These are phyloP conservation scores for Xylaria grammica DNA, from an alignment of 495 filamentous ascomycete species.

Conservation along the genomic window DNA sequence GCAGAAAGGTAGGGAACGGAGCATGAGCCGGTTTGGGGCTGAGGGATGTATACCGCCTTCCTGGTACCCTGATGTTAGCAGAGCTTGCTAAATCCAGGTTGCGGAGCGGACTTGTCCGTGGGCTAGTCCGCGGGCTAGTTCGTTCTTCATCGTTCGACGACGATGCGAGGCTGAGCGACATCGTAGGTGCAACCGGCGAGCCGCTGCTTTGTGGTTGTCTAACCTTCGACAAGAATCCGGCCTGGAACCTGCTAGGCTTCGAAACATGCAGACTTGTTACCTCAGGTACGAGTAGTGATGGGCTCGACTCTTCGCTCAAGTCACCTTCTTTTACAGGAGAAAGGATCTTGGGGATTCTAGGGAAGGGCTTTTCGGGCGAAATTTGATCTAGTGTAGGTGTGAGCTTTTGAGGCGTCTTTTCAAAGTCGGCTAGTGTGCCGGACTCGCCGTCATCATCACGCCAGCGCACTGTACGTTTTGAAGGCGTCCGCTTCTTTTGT, in stretches of 20 bases:
- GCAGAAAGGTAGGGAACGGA: slow-evolving; percentile 20
- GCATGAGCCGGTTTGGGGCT: slow-evolving; percentile 32
- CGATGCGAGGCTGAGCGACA: slow-evolving; percentile 62
- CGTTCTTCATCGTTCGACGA: slow-evolving; percentile 71
- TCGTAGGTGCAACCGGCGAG: slow-evolving; percentile 69
- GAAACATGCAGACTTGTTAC: slow-evolving; percentile 44
- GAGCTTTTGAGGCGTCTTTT: slow-evolving; percentile 79
- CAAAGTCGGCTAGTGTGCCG: slow-evolving; percentile 82
- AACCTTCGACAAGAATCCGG: slow-evolving; percentile 83
- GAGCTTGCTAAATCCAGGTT: slow-evolving; percentile 47
- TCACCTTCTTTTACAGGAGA: slow-evolving; percentile 49
- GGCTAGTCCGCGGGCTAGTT: slow-evolving; percentile 57
- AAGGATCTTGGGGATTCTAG: slow-evolving; percentile 39
- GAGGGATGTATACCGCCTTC: slow-evolving; percentile 31
- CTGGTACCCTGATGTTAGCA: slow-evolving; percentile 46
- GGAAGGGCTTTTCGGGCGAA: slow-evolving; percentile 42
- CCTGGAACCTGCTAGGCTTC: slow-evolving; percentile 83
- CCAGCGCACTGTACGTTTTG: slow-evolving; percentile 87
- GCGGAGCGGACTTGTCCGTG: slow-evolving; percentile 57
- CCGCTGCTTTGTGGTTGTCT: slow-evolving; percentile 49
- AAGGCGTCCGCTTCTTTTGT: slow-evolving; percentile 71
- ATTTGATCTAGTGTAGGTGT: slow-evolving; percentile 56
- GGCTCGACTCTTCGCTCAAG: slow-evolving; percentile 60
- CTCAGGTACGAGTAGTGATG: slow-evolving; percentile 57
- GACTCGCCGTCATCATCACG: slow-evolving; percentile 85